These are phyloP conservation scores for Leishmania aethiopica DNA, from an alignment of 208 protist genomes.

Conservation along the genomic window DNA sequence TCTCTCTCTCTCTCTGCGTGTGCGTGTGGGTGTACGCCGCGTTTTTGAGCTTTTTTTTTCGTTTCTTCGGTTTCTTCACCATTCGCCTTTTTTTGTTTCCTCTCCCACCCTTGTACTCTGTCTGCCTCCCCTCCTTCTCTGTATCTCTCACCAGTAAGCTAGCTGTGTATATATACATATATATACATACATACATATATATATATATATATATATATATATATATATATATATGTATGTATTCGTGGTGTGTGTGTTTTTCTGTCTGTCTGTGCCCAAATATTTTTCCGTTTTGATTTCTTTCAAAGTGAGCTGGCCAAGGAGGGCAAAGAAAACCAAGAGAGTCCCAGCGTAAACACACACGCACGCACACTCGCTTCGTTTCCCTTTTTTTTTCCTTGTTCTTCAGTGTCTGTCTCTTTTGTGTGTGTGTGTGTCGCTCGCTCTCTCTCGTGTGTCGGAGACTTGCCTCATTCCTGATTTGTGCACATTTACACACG, in stretches of 20 bases:
- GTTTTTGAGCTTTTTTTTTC: not conserved
- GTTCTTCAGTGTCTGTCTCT: not conserved
- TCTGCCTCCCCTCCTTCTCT: not conserved
- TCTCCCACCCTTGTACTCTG: not conserved
- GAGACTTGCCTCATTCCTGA: not conserved
- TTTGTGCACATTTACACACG: too few relatives aligned
- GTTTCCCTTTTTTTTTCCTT: not conserved
- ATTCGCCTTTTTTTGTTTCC: not conserved
- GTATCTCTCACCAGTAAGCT: not conserved
- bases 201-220: too few relatives aligned
- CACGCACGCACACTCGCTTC: not conserved
- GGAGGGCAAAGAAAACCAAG: not conserved
- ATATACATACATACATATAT: too few relatives aligned
- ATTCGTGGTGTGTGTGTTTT: not conserved
- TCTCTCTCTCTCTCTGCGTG: not conserved
- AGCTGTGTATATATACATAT: not conserved
- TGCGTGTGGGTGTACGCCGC: not conserved
- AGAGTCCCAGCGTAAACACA: not conserved
- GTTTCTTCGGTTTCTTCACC: not conserved
- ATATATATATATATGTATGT: too few relatives aligned
- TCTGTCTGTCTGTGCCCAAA: not conserved
- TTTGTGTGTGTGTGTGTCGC: not conserved
- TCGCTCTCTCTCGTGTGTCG: not conserved
- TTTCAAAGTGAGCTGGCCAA: not conserved
- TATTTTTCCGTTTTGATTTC: not conserved